phyloP scores from a whole-genome alignment of 805 yeast genomes.

The Starmerella vaccinii region DNA sequence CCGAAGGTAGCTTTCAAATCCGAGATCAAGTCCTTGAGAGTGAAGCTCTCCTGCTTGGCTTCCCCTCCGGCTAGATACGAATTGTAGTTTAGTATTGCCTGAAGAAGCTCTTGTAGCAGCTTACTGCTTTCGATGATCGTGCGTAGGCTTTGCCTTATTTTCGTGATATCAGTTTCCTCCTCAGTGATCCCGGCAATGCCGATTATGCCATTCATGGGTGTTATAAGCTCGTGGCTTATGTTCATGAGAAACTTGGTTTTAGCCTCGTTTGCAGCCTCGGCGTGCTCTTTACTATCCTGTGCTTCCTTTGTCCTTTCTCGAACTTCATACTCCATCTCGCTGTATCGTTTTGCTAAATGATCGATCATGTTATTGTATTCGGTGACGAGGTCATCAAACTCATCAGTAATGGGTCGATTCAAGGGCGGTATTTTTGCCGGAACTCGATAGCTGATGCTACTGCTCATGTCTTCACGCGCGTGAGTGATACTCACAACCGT shows the following conservation, averaged over 20 bases:
- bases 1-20: conserved; percentile 75
- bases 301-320: conserved; percentile 74
- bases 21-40: conserved; percentile 60
- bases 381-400: conserved; percentile 73
- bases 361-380: conserved; percentile 88
- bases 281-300: conserved; percentile 40
- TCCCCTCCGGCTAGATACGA: conserved; percentile 76
- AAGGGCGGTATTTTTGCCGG: not conserved
- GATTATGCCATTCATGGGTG: conserved; percentile 89
- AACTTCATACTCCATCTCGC: conserved; percentile 80
- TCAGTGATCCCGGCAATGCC: conserved; percentile 93
- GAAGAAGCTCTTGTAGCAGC: conserved; percentile 70
- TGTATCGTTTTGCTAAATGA: conserved; percentile 73
- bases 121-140: conserved; percentile 86
- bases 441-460: not conserved
- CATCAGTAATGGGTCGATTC: conserved; percentile 41
- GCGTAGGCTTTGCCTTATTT: conserved; percentile 61
- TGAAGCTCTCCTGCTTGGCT: conserved; percentile 71
- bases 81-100: conserved; percentile 81
- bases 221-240: conserved; percentile 83
- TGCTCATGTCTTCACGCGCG: not conserved
- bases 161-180: conserved; percentile 62
- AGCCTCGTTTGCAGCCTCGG: conserved; percentile 77
- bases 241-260: conserved; percentile 91
- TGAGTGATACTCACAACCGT: not conserved